A percentile compares a stretch with the other conserved stretches of the same genome.
These are phyloP conservation scores for Coniochaeta pulveracea DNA, from an alignment of 2,329 filamentous ascomycete species.

Conservation along the genomic window DNA sequence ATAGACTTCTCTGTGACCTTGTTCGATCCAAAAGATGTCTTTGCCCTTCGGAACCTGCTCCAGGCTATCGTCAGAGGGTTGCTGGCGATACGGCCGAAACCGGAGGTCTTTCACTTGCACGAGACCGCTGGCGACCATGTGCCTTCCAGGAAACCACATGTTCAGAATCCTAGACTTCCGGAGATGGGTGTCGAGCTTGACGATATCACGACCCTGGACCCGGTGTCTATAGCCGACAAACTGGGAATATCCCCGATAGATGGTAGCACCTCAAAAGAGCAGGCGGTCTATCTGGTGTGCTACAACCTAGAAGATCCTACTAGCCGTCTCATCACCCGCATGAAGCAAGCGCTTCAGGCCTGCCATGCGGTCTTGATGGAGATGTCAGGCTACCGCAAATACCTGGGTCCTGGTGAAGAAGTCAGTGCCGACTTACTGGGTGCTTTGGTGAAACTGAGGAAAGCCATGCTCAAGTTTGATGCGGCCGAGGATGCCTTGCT, in stretches of 20 bases:
- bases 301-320: slow-evolving; percentile 32
- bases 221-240: too few relatives aligned
- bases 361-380: slow-evolving; percentile 44
- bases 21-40: slow-evolving; percentile 37
- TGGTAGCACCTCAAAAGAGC: slow-evolving; percentile 19
- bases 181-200: neutral
- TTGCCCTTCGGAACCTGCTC: slow-evolving; percentile 38
- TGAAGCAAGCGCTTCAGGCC: slow-evolving; percentile 29
- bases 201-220: neutral
- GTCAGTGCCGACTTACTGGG: slow-evolving; percentile 29
- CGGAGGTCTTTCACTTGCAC: slow-evolving; percentile 1
- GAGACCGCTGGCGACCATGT: neutral
- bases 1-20: slow-evolving; percentile 45
- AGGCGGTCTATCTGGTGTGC: slow-evolving; percentile 24
- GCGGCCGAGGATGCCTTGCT: slow-evolving; percentile 33
- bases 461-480: slow-evolving; percentile 33
- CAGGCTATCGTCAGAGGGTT: slow-evolving; percentile 43
- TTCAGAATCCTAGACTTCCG: neutral
- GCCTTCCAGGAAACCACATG: neutral
- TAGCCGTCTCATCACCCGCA: slow-evolving; percentile 30
- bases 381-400: slow-evolving; percentile 35
- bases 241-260: neutral
- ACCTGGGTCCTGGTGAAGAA: slow-evolving; percentile 30
- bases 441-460: slow-evolving; percentile 26
- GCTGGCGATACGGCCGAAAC: slow-evolving; percentile 32